Base-by-base conservation (phyloP, 495 filamentous ascomycete species). In the Lasiosphaeriaceae sp. region DNA sequence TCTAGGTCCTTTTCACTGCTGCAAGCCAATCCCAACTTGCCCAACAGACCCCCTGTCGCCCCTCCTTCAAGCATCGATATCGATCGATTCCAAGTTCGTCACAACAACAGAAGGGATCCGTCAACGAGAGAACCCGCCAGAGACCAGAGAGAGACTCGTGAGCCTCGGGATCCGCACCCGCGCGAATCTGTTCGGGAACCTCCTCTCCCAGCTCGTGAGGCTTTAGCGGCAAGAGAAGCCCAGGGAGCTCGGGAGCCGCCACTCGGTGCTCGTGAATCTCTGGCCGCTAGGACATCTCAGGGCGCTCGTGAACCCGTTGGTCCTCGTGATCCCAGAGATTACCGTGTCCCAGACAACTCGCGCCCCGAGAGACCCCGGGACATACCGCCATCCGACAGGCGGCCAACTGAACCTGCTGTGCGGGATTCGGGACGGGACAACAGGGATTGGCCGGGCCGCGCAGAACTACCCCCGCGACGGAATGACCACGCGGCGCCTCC, bases 1-100 rank as follows among this genome's bases (percentile, higher is more conserved):
- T 55, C 63, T 9, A 60, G 65, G 34, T 64, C 66, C 31, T 71
- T 69, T 21, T 68, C 69, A 12, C 60, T 80, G 9, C 64, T 65
- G 3, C 63, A 73, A 9, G 61, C 56, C 55, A 70, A 68, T n/a
- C 68, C 68, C 17, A 61, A 69, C 31, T 61, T 79, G 1, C 77
- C 77, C 23, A 75, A 59, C 49, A 68, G 76, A 52, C 77, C 77
- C 6, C 72, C 78, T 57, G 68, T 77, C 9, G 26, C 26, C 26
- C 20, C 68, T 76, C 0, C 65, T 75, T 20, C 70, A 74, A 5
- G 67, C 60, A 7, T 68, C 67, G 23, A 68, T 72, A 49, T 63
- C 64, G 16, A 65, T 70, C 26, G 72, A 73, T 24, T 14, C 12
- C 39, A 71, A 72, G 23, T 76, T 72, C 56, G 65, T 65, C 9